These are phyloP conservation scores for Penicillium antarcticum DNA, from an alignment of 495 filamentous ascomycete species.

Conservation along the genomic window DNA sequence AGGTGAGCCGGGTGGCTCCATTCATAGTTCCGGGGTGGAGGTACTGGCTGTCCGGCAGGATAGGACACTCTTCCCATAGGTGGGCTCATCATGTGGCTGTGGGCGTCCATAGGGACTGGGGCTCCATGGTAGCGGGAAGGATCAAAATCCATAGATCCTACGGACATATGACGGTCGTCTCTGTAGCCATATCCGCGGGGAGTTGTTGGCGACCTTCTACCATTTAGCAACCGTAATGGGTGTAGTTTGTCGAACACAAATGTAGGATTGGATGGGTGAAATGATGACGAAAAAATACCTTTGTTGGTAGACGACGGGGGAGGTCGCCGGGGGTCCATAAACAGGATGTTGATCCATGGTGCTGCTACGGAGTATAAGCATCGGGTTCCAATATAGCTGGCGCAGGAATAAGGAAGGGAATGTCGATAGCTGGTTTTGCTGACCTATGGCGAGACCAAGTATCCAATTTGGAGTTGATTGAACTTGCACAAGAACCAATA, in stretches of 20 bases:
- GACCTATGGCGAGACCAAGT: slow-evolving; percentile 42
- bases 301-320: slow-evolving; percentile 41
- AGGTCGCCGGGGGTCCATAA: slow-evolving; percentile 30
- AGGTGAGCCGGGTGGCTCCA: slow-evolving; percentile 34
- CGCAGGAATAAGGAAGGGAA: not conserved
- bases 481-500: slow-evolving; percentile 30
- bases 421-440: slow-evolving; percentile 25
- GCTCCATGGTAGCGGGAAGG: slow-evolving; percentile 30
- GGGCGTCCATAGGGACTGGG: slow-evolving; percentile 22
- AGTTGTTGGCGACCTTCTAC: slow-evolving; percentile 31
- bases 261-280: slow-evolving; percentile 8
- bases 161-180: slow-evolving; percentile 23
- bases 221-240: slow-evolving; percentile 25
- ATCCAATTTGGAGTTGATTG: slow-evolving; percentile 35
- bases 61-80: slow-evolving; percentile 35
- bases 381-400: slow-evolving; percentile 3
- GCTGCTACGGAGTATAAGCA: slow-evolving; percentile 32
- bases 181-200: slow-evolving; percentile 28
- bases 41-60: slow-evolving; percentile 32
- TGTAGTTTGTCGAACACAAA: slow-evolving; percentile 7
- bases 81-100: slow-evolving; percentile 21
- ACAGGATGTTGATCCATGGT: slow-evolving; percentile 34
- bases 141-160: slow-evolving; percentile 30
- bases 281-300: slow-evolving; percentile 32
- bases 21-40: slow-evolving; percentile 32